Conservation (phyloP, 129 eudicot species). For the Pittosporum tobira region DNA sequence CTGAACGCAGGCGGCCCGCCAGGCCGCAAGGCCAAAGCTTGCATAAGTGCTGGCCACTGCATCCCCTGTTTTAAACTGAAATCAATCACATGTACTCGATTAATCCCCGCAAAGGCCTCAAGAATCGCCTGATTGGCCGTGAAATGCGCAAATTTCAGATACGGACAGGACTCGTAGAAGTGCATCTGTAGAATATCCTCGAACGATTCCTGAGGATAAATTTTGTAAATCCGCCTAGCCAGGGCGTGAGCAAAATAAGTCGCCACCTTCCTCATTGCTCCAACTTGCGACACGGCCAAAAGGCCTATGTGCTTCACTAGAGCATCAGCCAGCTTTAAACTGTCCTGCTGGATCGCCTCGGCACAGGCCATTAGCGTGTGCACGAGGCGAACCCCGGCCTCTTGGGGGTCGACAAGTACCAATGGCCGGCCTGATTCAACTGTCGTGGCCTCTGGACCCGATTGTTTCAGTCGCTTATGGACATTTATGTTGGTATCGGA, state of each 20-base stretch:
- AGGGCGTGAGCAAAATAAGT: constrained; percentile 65
- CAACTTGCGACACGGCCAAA: constrained; percentile 50
- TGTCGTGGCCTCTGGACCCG: constrained; percentile 28
- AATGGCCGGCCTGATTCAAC: constrained; percentile 37
- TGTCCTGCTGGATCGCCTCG: constrained; percentile 51
- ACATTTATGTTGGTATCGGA: not conserved
- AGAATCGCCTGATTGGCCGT: constrained; percentile 86
- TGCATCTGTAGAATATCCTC: constrained; percentile 67
- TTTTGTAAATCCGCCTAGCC: constrained; percentile 59
- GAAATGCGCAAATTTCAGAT: constrained; percentile 81
- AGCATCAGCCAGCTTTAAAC: constrained; percentile 53
- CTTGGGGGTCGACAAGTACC: constrained; percentile 77
- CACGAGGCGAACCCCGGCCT: constrained; percentile 61
- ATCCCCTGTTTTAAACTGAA: constrained; percentile 75
- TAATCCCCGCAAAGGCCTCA: constrained; percentile 56
- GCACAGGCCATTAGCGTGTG: constrained; percentile 83
- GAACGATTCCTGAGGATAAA: constrained; percentile 37
- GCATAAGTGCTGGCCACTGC: constrained; percentile 94
- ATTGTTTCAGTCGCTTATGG: constrained; percentile 35
- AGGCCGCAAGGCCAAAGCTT: constrained; percentile 59
- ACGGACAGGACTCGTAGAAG: constrained; percentile 69
- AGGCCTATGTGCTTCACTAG: constrained; percentile 44
- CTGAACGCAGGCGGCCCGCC: constrained; percentile 78
- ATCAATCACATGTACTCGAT: constrained; percentile 66
- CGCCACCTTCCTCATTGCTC: constrained; percentile 76